Evolutionary conservation across 345 rosid genomes (phyloP).

Genomic region (Citrus medica): DNA sequence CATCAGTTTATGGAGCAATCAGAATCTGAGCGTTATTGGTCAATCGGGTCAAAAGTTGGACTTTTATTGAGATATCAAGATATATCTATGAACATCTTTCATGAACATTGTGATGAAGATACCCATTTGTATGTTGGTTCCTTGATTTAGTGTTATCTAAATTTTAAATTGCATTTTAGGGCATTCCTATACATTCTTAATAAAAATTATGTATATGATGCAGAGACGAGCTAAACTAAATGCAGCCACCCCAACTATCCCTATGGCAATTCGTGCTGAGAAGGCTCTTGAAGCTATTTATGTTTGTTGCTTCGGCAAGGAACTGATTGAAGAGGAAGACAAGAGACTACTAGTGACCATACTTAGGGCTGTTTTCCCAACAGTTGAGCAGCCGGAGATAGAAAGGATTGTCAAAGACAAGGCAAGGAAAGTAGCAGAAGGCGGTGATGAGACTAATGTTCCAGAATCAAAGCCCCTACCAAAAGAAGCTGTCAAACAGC

Average conservation of each 20-base stretch:
- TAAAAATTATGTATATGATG: conserved; percentile 12
- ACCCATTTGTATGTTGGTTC: neutral
- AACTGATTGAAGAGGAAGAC: conserved; percentile 73
- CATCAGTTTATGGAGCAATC: neutral
- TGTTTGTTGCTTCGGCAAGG: conserved; percentile 73
- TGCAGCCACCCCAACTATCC: conserved; percentile 51
- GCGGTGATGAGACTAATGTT: conserved; percentile 38
- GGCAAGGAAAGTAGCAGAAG: conserved; percentile 61
- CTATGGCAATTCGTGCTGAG: conserved; percentile 70
- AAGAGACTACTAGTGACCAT: conserved; percentile 54
- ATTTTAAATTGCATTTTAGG: too few species aligned
- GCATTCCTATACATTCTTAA: neutral
- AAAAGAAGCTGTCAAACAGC: conserved; percentile 72
- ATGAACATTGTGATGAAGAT: neutral
- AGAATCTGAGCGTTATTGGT: neutral
- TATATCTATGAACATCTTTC: neutral
- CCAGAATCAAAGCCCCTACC: conserved; percentile 55
- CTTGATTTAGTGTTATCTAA: neutral
- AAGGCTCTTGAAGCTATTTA: conserved; percentile 90
- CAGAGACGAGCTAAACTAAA: conserved; percentile 80
- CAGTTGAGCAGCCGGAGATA: conserved; percentile 47
- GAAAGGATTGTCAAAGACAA: conserved; percentile 60
- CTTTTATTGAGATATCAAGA: neutral
- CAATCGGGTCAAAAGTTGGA: neutral
- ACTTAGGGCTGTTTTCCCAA: conserved; percentile 69